Percentiles rank a stretch among this genome's conserved stretches.
Conservation (phyloP, 1,284 basidiomycete genomes). For the Austroboletus niveus region DNA sequence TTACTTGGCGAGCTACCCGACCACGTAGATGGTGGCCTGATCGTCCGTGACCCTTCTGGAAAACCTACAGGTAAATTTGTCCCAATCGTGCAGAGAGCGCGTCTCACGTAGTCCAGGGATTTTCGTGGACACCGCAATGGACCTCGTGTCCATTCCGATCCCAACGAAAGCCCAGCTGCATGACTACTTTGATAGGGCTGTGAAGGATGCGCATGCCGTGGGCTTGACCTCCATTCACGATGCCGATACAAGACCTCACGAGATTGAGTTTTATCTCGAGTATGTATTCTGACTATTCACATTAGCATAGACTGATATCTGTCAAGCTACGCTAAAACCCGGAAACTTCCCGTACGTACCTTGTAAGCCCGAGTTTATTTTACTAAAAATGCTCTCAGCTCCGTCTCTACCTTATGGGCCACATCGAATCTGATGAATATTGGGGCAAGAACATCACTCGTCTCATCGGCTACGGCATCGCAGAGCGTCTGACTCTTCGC, state of each 20-base stretch:
- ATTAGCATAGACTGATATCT: background rate
- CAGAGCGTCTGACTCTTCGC: conserved; percentile 66
- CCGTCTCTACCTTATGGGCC: conserved; percentile 77
- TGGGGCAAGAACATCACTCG: conserved; percentile 65
- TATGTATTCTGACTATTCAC: conserved; percentile 30
- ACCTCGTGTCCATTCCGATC: conserved; percentile 61
- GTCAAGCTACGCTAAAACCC: conserved; percentile 55
- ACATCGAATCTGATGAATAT: conserved; percentile 54
- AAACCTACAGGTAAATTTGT: conserved; percentile 63
- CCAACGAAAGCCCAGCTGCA: conserved; percentile 59
- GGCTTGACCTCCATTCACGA: conserved; percentile 87
- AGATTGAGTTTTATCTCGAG: conserved; percentile 68
- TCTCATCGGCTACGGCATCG: conserved; percentile 59
- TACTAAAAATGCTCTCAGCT: conserved; percentile 41
- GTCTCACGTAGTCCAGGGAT: conserved; percentile 43
- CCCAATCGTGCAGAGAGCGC: background rate
- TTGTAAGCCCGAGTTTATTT: background rate
- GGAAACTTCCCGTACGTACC: conserved; percentile 58
- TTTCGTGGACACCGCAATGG: conserved; percentile 73
- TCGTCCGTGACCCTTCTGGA: conserved; percentile 64
- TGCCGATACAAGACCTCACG: conserved; percentile 54
- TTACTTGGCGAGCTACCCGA: conserved; percentile 55
- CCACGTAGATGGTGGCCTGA: conserved; percentile 71
- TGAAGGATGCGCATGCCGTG: conserved; percentile 65
- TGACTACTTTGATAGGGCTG: conserved; percentile 61